Evolutionary conservation across 169 alveolate genomes (phyloP).

Genomic region (Ichthyophthirius multifiliis): DNA sequence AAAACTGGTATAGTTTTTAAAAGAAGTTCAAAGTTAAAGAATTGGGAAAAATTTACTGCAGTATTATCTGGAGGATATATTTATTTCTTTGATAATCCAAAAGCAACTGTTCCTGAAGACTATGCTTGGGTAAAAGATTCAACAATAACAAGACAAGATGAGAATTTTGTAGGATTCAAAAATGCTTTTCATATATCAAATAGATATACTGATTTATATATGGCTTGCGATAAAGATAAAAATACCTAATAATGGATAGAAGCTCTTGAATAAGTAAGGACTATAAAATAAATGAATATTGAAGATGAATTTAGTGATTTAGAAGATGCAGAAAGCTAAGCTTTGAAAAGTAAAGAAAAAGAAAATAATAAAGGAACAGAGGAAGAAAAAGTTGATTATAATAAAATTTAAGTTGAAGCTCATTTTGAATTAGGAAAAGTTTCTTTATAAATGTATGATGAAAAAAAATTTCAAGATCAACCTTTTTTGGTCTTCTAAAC

Average conservation of each 20-base stretch:
- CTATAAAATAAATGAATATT: background rate
- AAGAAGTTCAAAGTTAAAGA: constrained; percentile 1
- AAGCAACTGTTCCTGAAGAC: constrained; percentile 17
- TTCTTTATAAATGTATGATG: background rate
- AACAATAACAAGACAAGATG: background rate
- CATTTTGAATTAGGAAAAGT: background rate
- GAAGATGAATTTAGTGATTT: background rate
- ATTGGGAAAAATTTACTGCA: constrained; percentile 32
- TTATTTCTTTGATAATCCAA: constrained; percentile 33
- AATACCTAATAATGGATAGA: constrained; percentile 24
- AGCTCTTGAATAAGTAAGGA: constrained; percentile 21
- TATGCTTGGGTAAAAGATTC: constrained; percentile 34
- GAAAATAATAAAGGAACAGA: background rate
- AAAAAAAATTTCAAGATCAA: background rate
- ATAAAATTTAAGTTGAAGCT: background rate
- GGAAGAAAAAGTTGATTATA: background rate
- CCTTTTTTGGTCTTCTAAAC: constrained; percentile 1
- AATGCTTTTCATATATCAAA: constrained; percentile 20
- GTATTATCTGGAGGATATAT: constrained; percentile 41
- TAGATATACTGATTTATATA: constrained; percentile 17
- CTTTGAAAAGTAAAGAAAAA: background rate
- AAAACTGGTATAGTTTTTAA: constrained; percentile 17
- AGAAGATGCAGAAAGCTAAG: background rate
- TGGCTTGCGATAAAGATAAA: constrained; percentile 31
- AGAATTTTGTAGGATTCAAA: constrained; percentile 10